Evolutionary conservation across 2,329 filamentous ascomycete species (phyloP), one percentile per base, ranked within the genome.

Genomic region (Colletotrichum caudatum): DNA sequence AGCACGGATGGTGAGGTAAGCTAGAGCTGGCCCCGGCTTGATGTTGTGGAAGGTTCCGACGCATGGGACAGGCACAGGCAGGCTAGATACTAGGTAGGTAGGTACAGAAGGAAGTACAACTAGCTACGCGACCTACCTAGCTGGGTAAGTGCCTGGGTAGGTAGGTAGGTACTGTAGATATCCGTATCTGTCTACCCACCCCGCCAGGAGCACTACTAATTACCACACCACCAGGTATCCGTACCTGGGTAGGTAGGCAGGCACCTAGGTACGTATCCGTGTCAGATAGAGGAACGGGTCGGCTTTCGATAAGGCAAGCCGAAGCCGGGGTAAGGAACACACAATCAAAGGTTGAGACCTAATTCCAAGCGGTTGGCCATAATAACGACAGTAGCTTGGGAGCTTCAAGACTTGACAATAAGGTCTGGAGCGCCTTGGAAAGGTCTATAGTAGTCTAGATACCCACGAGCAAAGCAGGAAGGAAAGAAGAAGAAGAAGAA

Each of bases 31-130:
- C 41, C 58, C 56, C 35, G 50, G 64, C 53, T 37, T 53, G 35
- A 59, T 20, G 33, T 50, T 64, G 66, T 72, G 54, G 69, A 70
- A 65, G 69, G 69, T 61, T 65, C 69, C 66, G 66, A 35, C 48
- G 70, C n/a, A 61, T 41, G 33, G 56, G 58, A 39, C 48, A 69
- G 51, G 37, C 56, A 18, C 39, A 37, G n/a, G n/a, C 8, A 18
- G 14, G 9, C 44, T 46, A 20, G 44, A 18, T 48, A 48, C 44
- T 29, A 50, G 20, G 4, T 35, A 29, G 33, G 51, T 20, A 54
- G 51, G 4, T 44, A 29, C 26, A 29, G 26, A 29, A 29, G 3
- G 26, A 29, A 29, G 26, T 29, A 29, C 26, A 29, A 3, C 26
- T 29, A 44, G 41, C 16, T 41, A 41, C 14, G 14, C 14, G 1